Conservation (phyloP, 371 early-diverging fungal genomes). For the Parasitella parasitica region DNA sequence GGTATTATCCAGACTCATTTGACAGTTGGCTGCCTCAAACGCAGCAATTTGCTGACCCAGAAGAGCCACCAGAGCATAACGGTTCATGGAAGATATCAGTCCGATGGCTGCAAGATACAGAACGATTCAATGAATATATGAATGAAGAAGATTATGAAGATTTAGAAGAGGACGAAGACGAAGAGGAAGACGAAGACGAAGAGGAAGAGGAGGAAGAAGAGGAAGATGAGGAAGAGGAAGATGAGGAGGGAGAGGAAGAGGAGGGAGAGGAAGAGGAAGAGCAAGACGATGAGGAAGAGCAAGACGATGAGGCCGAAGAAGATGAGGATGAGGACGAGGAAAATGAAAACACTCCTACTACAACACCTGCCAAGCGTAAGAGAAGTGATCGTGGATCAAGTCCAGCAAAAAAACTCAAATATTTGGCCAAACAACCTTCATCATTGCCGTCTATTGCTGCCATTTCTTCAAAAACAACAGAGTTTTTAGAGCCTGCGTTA, state of each 20-base stretch:
- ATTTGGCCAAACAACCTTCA: not conserved
- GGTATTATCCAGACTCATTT: slow-evolving; percentile 83
- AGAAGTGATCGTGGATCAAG: not conserved
- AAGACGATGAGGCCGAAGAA: slow-evolving; percentile 19
- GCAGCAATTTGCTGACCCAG: slow-evolving; percentile 67
- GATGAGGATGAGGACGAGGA: slow-evolving; percentile 21
- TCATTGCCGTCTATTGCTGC: not conserved
- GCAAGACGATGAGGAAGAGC: slow-evolving; percentile 23
- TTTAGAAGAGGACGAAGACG: slow-evolving; percentile 20
- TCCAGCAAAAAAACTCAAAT: not conserved
- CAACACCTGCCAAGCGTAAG: slow-evolving; percentile 4
- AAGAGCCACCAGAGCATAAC: slow-evolving; percentile 62
- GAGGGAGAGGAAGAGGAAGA: slow-evolving; percentile 17
- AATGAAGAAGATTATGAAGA: slow-evolving; percentile 79
- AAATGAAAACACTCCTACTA: not conserved
- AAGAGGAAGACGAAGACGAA: slow-evolving; percentile 23
- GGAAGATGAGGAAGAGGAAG: slow-evolving; percentile 22
- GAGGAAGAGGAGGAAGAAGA: slow-evolving; percentile 22
- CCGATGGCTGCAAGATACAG: slow-evolving; percentile 81
- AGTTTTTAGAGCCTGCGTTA: not conserved
- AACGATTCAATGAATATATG: slow-evolving; percentile 73
- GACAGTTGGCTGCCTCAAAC: slow-evolving; percentile 77
- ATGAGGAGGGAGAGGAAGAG: slow-evolving; percentile 75
- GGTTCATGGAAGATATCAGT: slow-evolving; percentile 70
- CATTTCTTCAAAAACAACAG: not conserved